Percentiles rank a stretch among this genome's conserved stretches.
Evolutionary conservation across 441 rosid species (phyloP).

Genomic region (Populus hybrid): DNA sequence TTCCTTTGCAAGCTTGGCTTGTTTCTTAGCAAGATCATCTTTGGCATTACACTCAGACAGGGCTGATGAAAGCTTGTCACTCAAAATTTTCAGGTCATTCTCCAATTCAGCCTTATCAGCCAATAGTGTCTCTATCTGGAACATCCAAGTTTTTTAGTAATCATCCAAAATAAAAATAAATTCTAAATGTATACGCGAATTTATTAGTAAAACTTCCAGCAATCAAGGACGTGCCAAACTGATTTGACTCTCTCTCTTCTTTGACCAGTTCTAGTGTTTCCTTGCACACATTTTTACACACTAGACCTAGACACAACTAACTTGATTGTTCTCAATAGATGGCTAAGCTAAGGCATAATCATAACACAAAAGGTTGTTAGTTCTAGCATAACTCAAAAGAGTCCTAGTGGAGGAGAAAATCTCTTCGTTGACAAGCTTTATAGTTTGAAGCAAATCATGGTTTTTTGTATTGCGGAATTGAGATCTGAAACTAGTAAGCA

Average conservation of each 20-base stretch:
- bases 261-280: neutral
- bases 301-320: neutral
- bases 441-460: neutral
- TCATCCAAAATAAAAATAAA: neutral
- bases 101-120: slow-evolving; percentile 52
- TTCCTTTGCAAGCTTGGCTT: slow-evolving; percentile 49
- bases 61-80: slow-evolving; percentile 51
- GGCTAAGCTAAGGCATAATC: neutral
- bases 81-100: slow-evolving; percentile 43
- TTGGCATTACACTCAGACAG: slow-evolving; percentile 44
- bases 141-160: slow-evolving; percentile 6
- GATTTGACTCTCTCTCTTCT: neutral
- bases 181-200: neutral
- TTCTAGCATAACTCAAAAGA: neutral
- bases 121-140: slow-evolving; percentile 41
- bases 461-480: neutral
- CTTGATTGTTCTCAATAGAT: neutral
- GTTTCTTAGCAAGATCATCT: slow-evolving; percentile 46
- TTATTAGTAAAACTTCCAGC: neutral
- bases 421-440: neutral
- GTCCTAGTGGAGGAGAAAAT: neutral
- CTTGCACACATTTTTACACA: neutral
- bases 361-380: neutral
- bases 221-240: neutral
- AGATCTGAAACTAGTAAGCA: neutral